These are phyloP conservation scores for Phytophthora chlamydospora DNA, from an alignment of 352 stramenopile species.

Conservation along the genomic window DNA sequence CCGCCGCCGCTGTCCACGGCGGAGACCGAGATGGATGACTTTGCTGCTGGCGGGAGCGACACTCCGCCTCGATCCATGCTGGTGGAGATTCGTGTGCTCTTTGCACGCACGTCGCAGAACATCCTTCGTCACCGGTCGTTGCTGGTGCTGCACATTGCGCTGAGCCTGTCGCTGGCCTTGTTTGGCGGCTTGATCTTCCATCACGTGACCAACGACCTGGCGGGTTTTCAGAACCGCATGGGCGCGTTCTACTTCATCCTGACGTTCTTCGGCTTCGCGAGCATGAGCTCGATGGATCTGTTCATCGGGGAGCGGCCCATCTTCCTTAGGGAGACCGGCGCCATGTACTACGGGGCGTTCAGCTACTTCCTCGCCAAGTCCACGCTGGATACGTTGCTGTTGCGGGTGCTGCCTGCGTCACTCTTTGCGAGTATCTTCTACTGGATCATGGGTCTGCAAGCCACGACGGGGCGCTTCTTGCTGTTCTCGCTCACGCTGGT, in stretches of 20 bases:
- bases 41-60: conserved; percentile 4
- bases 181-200: conserved; percentile 82
- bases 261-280: conserved; percentile 87
- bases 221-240: conserved; percentile 86
- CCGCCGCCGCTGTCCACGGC: conserved; percentile 25
- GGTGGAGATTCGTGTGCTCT: conserved; percentile 75
- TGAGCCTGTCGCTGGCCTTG: conserved; percentile 67
- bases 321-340: conserved; percentile 79
- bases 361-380: conserved; percentile 86
- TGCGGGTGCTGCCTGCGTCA: conserved; percentile 74
- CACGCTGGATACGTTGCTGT: conserved; percentile 70
- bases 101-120: conserved; percentile 69
- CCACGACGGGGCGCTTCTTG: conserved; percentile 57
- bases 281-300: conserved; percentile 86
- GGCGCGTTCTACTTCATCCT: conserved; percentile 88
- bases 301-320: conserved; percentile 80
- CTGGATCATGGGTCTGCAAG: conserved; percentile 86
- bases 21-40: conserved; percentile 12
- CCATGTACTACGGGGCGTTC: conserved; percentile 80
- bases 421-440: conserved; percentile 89
- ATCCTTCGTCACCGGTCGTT: conserved; percentile 78
- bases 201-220: conserved; percentile 81
- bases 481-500: conserved; percentile 77
- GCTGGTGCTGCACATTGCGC: conserved; percentile 63
- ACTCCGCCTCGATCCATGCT: conserved; percentile 46